phyloP scores from a whole-genome alignment of 306 rosid species.

The Glycine tomentella region DNA sequence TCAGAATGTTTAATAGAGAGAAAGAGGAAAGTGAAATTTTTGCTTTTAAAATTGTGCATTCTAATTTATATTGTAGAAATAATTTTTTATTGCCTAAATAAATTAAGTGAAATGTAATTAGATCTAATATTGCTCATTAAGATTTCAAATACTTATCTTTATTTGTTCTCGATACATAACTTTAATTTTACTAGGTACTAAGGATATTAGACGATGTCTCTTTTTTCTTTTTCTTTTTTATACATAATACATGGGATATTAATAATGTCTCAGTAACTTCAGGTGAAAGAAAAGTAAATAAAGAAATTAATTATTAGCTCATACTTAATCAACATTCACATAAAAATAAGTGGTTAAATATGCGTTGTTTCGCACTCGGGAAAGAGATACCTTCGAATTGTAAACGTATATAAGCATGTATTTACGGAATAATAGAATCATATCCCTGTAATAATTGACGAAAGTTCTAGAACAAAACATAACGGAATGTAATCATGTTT shows the following conservation, averaged over 20 bases:
- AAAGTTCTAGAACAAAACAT: slow-evolving; percentile 32
- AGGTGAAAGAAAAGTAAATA: not conserved
- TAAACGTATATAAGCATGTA: slow-evolving; percentile 38
- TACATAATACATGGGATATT: too few species aligned
- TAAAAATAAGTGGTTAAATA: slow-evolving; percentile 7
- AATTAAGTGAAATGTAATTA: too few species aligned
- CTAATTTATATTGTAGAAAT: too few species aligned
- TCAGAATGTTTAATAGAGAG: too few species aligned
- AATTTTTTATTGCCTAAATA: too few species aligned
- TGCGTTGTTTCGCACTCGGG: not conserved
- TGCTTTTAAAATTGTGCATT: too few species aligned
- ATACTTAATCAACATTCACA: not conserved
- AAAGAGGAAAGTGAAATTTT: too few species aligned
- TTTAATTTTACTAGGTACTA: too few species aligned
- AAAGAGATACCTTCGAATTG: slow-evolving; percentile 34
- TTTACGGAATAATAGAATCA: slow-evolving; percentile 63
- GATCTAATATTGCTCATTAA: too few species aligned
- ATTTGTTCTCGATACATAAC: not conserved
- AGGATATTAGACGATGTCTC: not conserved
- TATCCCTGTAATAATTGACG: slow-evolving; percentile 50
- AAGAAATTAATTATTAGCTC: not conserved
- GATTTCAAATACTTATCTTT: not conserved
- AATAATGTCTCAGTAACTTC: too few species aligned
- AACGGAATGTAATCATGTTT: slow-evolving; percentile 5
- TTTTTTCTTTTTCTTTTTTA: too few species aligned